Evolutionary conservation across 2,329 filamentous ascomycete genomes (phyloP).

Genomic region (Phoma herbarum): DNA sequence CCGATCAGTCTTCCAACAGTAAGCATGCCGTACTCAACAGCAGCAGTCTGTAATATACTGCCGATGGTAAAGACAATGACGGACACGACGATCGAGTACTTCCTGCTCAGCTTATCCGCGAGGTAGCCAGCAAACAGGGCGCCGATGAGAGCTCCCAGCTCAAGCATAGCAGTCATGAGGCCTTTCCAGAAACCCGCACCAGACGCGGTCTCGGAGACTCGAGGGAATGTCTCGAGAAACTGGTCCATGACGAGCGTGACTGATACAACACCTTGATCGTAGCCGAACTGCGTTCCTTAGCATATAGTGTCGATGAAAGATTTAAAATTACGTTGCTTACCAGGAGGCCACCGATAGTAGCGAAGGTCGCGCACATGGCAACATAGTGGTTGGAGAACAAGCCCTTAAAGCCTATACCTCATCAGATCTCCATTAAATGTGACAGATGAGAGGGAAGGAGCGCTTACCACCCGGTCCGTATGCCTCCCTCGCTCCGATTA

Average conservation of each 20-base stretch:
- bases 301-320: not conserved
- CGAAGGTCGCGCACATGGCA: conserved; percentile 61
- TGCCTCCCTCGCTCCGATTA: conserved; percentile 33
- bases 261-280: conserved; percentile 56
- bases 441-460: not conserved
- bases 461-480: conserved; percentile 46
- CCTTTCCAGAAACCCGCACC: conserved; percentile 58
- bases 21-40: conserved; percentile 61
- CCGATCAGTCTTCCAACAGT: conserved; percentile 61
- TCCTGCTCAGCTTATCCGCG: conserved; percentile 62
- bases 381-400: conserved; percentile 61
- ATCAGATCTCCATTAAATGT: not conserved
- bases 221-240: conserved; percentile 58
- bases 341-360: conserved; percentile 60
- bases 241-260: conserved; percentile 63
- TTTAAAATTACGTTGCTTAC: conserved; percentile 38
- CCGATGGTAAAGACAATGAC: conserved; percentile 62
- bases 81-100: conserved; percentile 62
- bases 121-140: conserved; percentile 55
- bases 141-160: conserved; percentile 60
- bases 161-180: conserved; percentile 63
- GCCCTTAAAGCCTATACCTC: conserved; percentile 53
- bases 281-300: not conserved
- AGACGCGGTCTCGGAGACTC: conserved; percentile 52
- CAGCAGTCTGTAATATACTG: conserved; percentile 61